Conservation (phyloP, 257 asterid genomes). For the Solanum sejunctum region DNA sequence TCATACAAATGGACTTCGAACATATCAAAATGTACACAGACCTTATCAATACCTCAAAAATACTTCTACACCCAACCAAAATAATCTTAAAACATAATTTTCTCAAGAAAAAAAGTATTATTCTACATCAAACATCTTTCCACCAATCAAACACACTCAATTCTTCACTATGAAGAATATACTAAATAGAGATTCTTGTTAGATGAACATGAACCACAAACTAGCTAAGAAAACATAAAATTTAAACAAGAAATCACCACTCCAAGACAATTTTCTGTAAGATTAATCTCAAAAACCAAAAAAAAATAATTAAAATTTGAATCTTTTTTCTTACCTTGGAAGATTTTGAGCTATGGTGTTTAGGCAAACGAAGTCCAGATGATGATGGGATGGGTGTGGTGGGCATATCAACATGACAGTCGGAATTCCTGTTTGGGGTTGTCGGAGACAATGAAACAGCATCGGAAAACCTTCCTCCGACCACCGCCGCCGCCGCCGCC, state of each 20-base stretch:
- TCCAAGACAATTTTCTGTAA: not conserved
- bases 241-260: not conserved
- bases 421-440: slow-evolving; percentile 18
- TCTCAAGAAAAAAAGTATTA: not conserved
- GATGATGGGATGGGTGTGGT: slow-evolving; percentile 71
- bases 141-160: not conserved
- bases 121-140: not conserved
- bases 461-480: slow-evolving; percentile 22
- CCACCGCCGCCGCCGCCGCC: not conserved
- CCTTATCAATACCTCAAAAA: too few relatives aligned
- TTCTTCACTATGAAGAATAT: not conserved
- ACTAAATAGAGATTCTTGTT: not conserved
- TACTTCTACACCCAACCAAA: not conserved
- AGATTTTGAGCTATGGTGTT: not conserved
- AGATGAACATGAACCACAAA: not conserved
- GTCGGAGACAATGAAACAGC: slow-evolving; percentile 22
- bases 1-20: too few relatives aligned
- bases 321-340: not conserved
- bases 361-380: slow-evolving; percentile 52
- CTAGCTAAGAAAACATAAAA: not conserved
- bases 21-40: too few relatives aligned
- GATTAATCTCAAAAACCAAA: not conserved
- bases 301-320: not conserved
- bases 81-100: not conserved
- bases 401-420: slow-evolving; percentile 29